These are phyloP conservation scores for Coemansia sp. DNA, from an alignment of 192 early-diverging fungal genomes.

Conservation along the genomic window DNA sequence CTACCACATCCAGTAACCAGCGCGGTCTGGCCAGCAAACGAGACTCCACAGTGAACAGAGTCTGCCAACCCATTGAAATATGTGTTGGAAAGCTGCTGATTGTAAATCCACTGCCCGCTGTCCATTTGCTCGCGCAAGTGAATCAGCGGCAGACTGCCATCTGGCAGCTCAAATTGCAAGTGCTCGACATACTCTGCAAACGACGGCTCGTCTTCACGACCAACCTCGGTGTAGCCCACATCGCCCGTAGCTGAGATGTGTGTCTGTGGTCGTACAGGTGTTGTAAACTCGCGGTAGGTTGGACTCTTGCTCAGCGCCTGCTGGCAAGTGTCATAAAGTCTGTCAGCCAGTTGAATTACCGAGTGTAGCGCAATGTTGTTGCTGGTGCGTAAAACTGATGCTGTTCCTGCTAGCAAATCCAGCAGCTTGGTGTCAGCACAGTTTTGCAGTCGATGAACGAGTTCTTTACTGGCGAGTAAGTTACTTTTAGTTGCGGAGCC, in stretches of 20 bases:
- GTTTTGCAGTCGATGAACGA: slow-evolving; percentile 66
- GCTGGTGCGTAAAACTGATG: slow-evolving; percentile 59
- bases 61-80: slow-evolving; percentile 75
- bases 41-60: slow-evolving; percentile 73
- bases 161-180: slow-evolving; percentile 48
- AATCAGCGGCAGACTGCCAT: slow-evolving; percentile 22
- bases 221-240: slow-evolving; percentile 77
- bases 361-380: slow-evolving; percentile 63
- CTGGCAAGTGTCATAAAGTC: slow-evolving; percentile 74
- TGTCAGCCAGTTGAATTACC: slow-evolving; percentile 51
- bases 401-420: slow-evolving; percentile 73
- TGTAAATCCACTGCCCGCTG: slow-evolving; percentile 65
- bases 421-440: slow-evolving; percentile 71
- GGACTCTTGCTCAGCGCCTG: slow-evolving; percentile 66
- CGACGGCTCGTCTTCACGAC: slow-evolving; percentile 68
- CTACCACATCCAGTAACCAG: slow-evolving; percentile 90
- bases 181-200: slow-evolving; percentile 83
- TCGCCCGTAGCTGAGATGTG: slow-evolving; percentile 68
- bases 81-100: slow-evolving; percentile 61
- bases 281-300: slow-evolving; percentile 80
- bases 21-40: slow-evolving; percentile 79
- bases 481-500: slow-evolving; percentile 53
- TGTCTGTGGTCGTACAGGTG: slow-evolving; percentile 77
- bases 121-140: slow-evolving; percentile 11
- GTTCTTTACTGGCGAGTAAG: slow-evolving; percentile 56